Evolutionary conservation across 2,329 filamentous ascomycete species (phyloP), one percentile per base, ranked within the genome.

Genomic region (Rutstroemia sp.): DNA sequence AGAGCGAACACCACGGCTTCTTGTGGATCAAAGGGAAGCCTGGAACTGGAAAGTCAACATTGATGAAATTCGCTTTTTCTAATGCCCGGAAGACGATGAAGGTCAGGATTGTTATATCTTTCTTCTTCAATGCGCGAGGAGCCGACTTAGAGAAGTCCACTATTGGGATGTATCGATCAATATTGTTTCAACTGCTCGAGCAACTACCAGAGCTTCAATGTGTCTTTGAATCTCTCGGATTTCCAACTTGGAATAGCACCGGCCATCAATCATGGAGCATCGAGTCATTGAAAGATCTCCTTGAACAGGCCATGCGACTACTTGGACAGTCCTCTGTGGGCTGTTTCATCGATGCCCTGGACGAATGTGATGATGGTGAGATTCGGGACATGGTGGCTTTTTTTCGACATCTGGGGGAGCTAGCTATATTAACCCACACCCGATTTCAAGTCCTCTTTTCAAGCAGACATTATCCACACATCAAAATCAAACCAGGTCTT

Each of bases 11-110:
- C 46, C 57, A 68, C 34, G 74, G 74, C 5, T 70, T 78, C 38
- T 57, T 79, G 0, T 79, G 75, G 76, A 74, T 79, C 27, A 72
- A 71, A 39, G 77, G 77, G 0, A 76, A 77, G 4, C 72, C 74
- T 1, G 75, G 74, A 0, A 65, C 70, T 2, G 73, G 27, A 30
- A 30, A 30, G 27, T 30, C 27, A 30, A 30, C 27, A 9, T 30
- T 30, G 27, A 30, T 30, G 27, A 30, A 30, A 30, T 30, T 30
- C 8, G 27, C 27, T 30, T 30, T 30, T 9, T 5, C 27, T 30
- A 30, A 30, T 30, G 27, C 27, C 27, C 27, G 7, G 7, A 30
- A 30, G 6, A 2, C 8, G 5, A 30, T 30, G 27, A 30, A 30
- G 6, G 27, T 8, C 27, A 8, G 27, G 27, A 30, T 30, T 30